Conservation (phyloP, 2,329 filamentous ascomycete species). For the Phialophora chinensis region DNA sequence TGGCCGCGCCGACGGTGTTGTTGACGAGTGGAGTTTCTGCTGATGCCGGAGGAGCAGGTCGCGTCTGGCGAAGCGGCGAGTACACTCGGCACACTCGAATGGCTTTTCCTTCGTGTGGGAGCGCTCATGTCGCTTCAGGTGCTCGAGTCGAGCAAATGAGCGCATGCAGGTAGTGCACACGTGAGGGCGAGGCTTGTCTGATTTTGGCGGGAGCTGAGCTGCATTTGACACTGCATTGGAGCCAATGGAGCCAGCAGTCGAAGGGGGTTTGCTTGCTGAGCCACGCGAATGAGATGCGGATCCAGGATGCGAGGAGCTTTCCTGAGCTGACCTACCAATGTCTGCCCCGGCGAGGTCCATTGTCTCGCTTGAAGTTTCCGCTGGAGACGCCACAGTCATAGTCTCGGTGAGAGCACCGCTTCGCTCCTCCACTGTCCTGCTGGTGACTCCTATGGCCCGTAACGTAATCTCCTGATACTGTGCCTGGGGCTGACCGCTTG, state of each 20-base stretch:
- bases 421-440: conserved; percentile 1
- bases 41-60: conserved; percentile 93
- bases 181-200: conserved; percentile 95
- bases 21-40: conserved; percentile 96
- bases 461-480: not conserved
- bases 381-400: conserved; percentile 19
- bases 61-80: conserved; percentile 90
- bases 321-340: conserved; percentile 23
- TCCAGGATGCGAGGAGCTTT: not conserved
- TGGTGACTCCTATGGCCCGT: not conserved
- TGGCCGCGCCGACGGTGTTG: conserved; percentile 83
- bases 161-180: conserved; percentile 89
- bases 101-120: conserved; percentile 99
- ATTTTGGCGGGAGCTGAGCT: conserved; percentile 76
- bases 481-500: not conserved
- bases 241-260: conserved; percentile 15
- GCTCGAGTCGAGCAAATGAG: conserved; percentile 92
- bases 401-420: not conserved
- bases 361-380: conserved; percentile 12
- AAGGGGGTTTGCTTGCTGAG: conserved; percentile 24
- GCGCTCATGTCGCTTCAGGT: conserved; percentile 94
- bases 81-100: conserved; percentile 94
- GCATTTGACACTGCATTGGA: conserved; percentile 17
- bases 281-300: conserved; percentile 10
- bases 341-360: conserved; percentile 14